phyloP scores from a whole-genome alignment of 148 eudicot genomes.

The Heliamphora exappendiculata region DNA sequence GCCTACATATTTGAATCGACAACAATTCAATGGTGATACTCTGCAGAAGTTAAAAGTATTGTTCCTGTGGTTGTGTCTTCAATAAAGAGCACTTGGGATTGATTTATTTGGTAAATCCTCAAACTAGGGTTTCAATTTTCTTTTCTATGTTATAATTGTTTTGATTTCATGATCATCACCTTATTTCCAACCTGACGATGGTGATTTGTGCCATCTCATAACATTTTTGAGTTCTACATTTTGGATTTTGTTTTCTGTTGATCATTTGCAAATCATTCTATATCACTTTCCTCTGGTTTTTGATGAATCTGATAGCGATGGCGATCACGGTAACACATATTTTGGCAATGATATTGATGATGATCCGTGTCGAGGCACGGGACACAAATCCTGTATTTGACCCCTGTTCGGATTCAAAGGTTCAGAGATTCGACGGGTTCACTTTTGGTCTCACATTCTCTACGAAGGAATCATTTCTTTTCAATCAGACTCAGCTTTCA shows the following conservation, averaged over 20 bases:
- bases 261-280: not conserved
- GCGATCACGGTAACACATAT: slow-evolving; percentile 2
- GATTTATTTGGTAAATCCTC: not conserved
- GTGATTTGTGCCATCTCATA: too few relatives aligned
- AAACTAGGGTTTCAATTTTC: slow-evolving; percentile 5
- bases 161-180: not conserved
- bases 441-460: slow-evolving; percentile 68
- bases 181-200: not conserved
- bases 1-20: not conserved
- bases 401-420: slow-evolving; percentile 66
- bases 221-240: not conserved
- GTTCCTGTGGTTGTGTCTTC: not conserved
- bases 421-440: slow-evolving; percentile 59
- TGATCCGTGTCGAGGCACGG: slow-evolving; percentile 20
- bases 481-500: slow-evolving; percentile 61
- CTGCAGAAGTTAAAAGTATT: not conserved
- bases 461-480: slow-evolving; percentile 45
- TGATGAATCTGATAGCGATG: not conserved
- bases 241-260: not conserved
- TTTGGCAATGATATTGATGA: slow-evolving; percentile 10
- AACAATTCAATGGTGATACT: not conserved
- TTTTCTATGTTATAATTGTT: not conserved
- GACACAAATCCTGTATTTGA: slow-evolving; percentile 54
- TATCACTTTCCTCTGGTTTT: not conserved
- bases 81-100: not conserved